Evolutionary conservation across 2,329 filamentous ascomycete genomes (phyloP), one percentile per base, ranked within the genome.

Genomic region (Phialemoniopsis sp.): DNA sequence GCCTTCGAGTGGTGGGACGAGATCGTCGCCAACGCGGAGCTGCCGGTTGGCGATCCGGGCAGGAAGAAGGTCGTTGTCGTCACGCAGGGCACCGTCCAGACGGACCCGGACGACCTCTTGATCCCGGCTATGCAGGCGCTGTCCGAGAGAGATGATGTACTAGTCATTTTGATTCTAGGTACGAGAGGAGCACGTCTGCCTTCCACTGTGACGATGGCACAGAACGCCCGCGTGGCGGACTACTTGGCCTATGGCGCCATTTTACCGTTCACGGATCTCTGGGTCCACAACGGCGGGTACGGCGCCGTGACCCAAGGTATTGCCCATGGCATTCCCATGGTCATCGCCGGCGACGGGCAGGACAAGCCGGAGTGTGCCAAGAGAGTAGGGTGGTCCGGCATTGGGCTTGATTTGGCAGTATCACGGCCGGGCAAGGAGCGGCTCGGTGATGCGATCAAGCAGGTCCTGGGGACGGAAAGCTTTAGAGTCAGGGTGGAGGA

Each of bases 271-370:
- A 58, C 60, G 1, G 50, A 60, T 34, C 51, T 57, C 2, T 67
- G 61, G 59, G 52, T 67, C 4, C 61, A 64, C 43, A 67, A 67
- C 38, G 64, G 57, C 3, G 64, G 64, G 2, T 67, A 64, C 42
- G 64, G 64, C 5, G 64, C 63, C 4, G 55, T 64, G 9, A 60
- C 56, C 36, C 64, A 67, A 38, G 63, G 62, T 12, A 57, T 67
- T 33, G 59, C 59, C 7, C 56, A 64, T 37, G 63, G 59, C 4
- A 58, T 66, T 16, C 62, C 63, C 4, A 63, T 64, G 60, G 59
- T 67, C 0, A 54, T 62, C 3, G 62, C 61, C 1, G 64, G 63
- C 13, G 63, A 66, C 40, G 61, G 60, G 1, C 63, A 66, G 54
- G 64, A 67, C 45, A 67, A 67, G 53, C 50, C 53, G 5, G 64